phyloP scores from a whole-genome alignment of 768 basidiomycete genomes.

The Cystobasidium onofrii region DNA sequence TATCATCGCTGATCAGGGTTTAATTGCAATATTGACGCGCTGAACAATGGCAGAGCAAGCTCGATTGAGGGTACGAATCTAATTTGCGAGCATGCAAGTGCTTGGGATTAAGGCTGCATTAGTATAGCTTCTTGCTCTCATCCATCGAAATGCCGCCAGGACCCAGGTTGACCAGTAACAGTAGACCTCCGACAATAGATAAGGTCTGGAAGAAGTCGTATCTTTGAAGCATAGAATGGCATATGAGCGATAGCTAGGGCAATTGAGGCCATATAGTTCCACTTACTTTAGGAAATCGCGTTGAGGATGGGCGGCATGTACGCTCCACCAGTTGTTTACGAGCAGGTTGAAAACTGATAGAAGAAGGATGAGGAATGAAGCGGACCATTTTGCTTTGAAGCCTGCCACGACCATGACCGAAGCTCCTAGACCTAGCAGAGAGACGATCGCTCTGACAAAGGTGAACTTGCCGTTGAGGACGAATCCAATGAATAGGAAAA shows the following conservation, averaged over 20 bases:
- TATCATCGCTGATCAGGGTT: background rate
- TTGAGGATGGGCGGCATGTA: conserved; percentile 84
- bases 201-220: conserved; percentile 99
- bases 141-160: conserved; percentile 96
- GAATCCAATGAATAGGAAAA: conserved; percentile 98
- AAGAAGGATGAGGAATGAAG: conserved; percentile 83
- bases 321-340: conserved; percentile 91
- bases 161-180: conserved; percentile 96
- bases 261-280: no score
- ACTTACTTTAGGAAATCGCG: conserved; percentile 93
- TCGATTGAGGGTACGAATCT: background rate
- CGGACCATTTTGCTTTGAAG: conserved; percentile 99
- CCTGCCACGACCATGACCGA: conserved; percentile 95
- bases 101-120: background rate
- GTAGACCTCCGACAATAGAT: conserved; percentile 93
- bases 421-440: conserved; percentile 78
- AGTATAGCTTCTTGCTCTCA: conserved; percentile 81
- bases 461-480: conserved; percentile 88
- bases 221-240: conserved; percentile 47
- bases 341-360: conserved; percentile 75
- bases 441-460: conserved; percentile 73
- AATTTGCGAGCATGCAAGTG: background rate
- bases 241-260: conserved; percentile 28
- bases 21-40: background rate
- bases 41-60: background rate